Conservation (phyloP, 1,139 yeast genomes). For the Arxiozyma telluris region DNA sequence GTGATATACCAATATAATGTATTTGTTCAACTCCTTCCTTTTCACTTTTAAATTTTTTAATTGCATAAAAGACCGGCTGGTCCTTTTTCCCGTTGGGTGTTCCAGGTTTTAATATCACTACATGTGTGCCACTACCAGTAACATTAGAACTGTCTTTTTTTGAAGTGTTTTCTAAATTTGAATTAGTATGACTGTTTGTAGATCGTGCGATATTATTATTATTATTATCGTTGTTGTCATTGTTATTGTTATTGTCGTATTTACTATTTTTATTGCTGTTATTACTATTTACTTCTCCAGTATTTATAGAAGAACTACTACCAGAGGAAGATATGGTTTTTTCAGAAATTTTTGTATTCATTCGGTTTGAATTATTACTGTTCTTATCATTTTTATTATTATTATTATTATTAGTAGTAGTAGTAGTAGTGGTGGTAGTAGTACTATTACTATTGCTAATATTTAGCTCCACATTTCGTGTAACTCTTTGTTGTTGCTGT, state of each 20-base stretch:
- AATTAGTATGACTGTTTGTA: neutral
- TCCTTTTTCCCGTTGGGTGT: conserved; percentile 7
- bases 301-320: neutral
- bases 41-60: conserved; percentile 90
- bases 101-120: neutral
- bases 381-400: neutral
- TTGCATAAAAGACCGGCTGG: conserved; percentile 46
- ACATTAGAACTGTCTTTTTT: neutral
- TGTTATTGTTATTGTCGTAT: neutral
- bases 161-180: neutral
- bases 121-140: neutral
- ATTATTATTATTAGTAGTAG: too few relatives aligned
- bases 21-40: conserved; percentile 79
- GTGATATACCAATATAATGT: conserved; percentile 92
- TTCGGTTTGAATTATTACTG: neutral
- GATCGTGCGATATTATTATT: neutral
- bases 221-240: neutral
- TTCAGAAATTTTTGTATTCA: neutral
- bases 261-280: neutral
- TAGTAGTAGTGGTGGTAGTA: too few relatives aligned
- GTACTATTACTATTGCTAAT: neutral
- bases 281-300: neutral
- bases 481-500: neutral
- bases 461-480: neutral
- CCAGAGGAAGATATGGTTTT: neutral